phyloP scores from a whole-genome alignment of 495 filamentous ascomycete species.

The Hapsidospora chrysogenum region DNA sequence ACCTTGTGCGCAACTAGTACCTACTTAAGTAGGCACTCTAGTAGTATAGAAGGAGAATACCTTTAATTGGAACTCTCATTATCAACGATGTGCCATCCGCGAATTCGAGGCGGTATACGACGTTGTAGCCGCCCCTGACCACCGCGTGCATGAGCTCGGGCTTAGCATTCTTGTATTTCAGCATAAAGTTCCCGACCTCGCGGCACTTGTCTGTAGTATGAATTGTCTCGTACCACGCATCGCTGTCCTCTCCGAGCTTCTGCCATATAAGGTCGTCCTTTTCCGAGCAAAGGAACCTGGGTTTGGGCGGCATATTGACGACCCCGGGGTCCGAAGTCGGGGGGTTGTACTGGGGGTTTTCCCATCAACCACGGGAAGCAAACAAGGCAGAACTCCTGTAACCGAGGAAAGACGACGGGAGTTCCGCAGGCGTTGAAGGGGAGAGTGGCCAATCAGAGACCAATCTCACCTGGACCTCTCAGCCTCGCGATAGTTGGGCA shows the following conservation, averaged over 20 bases:
- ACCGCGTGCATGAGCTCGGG: not conserved
- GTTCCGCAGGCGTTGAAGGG: too few species aligned
- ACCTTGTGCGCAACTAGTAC: too few species aligned
- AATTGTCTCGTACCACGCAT: not conserved
- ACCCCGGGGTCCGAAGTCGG: too few species aligned
- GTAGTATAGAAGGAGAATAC: too few species aligned
- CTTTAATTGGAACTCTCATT: not conserved
- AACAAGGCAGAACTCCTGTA: too few species aligned
- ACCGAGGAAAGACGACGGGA: too few species aligned
- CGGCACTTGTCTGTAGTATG: not conserved
- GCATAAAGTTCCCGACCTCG: not conserved
- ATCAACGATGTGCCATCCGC: not conserved
- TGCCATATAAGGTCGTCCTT: not conserved
- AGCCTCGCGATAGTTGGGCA: too few species aligned
- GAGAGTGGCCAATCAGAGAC: too few species aligned
- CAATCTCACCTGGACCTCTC: too few species aligned
- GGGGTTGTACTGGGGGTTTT: too few species aligned
- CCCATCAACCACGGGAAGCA: too few species aligned
- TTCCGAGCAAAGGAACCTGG: not conserved
- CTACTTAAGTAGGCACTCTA: too few species aligned
- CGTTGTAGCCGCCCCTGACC: slow-evolving; percentile 1
- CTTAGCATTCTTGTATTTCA: not conserved
- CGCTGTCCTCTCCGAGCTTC: not conserved
- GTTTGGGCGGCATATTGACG: not conserved
- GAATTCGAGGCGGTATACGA: not conserved